A percentile compares a stretch with the other conserved stretches of the same genome.
Conservation (phyloP, 495 filamentous ascomycete genomes). For the Penicillium flavigenum region DNA sequence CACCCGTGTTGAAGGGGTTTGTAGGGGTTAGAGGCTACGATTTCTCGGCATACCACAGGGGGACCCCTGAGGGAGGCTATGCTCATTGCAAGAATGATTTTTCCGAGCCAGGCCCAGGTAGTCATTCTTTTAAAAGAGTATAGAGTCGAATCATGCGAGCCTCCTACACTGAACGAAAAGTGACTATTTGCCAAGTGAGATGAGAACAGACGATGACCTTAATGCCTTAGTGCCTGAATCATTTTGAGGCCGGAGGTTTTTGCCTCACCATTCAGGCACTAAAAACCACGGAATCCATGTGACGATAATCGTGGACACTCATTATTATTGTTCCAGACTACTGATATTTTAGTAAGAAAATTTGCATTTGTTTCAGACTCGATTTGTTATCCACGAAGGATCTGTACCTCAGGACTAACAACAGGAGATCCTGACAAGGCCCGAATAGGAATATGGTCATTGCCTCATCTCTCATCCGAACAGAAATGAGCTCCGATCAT, state of each 20-base stretch:
- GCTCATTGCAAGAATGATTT: background rate
- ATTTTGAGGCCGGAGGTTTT: no score
- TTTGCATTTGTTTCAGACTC: background rate
- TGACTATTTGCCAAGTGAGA: background rate
- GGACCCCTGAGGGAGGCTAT: background rate
- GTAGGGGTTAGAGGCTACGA: background rate
- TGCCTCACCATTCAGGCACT: no score
- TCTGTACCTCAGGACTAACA: background rate
- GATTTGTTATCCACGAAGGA: background rate
- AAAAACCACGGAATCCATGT: background rate
- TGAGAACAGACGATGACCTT: no score
- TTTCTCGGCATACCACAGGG: conserved; percentile 1
- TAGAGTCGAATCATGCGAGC: background rate
- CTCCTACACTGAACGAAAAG: background rate
- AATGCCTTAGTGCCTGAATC: no score
- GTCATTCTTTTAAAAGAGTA: background rate
- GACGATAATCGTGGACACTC: background rate
- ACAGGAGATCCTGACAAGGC: background rate
- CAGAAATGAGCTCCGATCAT: background rate
- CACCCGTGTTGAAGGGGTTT: background rate
- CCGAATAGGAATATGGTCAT: background rate
- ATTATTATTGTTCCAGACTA: background rate
- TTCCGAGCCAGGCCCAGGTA: background rate
- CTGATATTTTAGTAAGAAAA: background rate
- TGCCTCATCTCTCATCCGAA: background rate